phyloP scores from a whole-genome alignment of 2,329 filamentous ascomycete species.

The Leptographium lundbergii region DNA sequence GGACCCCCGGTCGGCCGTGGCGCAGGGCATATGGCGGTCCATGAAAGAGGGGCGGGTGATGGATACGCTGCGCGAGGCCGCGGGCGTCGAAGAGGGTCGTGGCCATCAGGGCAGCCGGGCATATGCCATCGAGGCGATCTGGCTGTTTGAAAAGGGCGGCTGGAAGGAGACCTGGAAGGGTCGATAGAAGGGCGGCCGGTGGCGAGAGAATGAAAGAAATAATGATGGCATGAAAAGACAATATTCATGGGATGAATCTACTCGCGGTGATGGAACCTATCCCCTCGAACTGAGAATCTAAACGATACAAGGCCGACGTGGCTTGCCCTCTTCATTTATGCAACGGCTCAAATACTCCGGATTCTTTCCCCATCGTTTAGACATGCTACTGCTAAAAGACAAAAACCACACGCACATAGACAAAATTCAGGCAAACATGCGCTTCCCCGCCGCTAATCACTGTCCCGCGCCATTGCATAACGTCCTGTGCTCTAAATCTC shows the following conservation, averaged over 20 bases:
- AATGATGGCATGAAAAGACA: neutral
- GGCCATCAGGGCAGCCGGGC: conserved; percentile 70
- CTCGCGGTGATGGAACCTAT: neutral
- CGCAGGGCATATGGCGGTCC: conserved; percentile 71
- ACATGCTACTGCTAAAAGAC: neutral
- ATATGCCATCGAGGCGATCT: conserved; percentile 81
- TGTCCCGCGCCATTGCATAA: neutral
- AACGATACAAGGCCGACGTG: no score
- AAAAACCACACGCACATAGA: neutral
- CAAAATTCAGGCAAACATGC: neutral
- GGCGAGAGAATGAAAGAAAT: neutral
- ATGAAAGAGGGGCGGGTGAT: conserved; percentile 67
- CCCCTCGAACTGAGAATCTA: no score
- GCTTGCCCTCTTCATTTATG: no score
- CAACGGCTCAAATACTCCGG: neutral
- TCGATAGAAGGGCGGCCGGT: neutral
- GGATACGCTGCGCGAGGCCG: conserved; percentile 65
- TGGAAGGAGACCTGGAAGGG: conserved; percentile 53
- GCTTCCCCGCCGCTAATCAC: neutral
- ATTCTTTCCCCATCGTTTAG: neutral
- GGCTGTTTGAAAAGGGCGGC: conserved; percentile 65
- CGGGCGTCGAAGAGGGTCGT: conserved; percentile 46
- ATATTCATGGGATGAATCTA: no score
- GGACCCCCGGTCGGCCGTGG: conserved; percentile 31
- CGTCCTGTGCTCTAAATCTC: neutral